Percentiles rank a stretch among this genome's conserved stretches.
phyloP scores from a whole-genome alignment of 1,139 yeast genomes.

The Geotrichum fermentans region DNA sequence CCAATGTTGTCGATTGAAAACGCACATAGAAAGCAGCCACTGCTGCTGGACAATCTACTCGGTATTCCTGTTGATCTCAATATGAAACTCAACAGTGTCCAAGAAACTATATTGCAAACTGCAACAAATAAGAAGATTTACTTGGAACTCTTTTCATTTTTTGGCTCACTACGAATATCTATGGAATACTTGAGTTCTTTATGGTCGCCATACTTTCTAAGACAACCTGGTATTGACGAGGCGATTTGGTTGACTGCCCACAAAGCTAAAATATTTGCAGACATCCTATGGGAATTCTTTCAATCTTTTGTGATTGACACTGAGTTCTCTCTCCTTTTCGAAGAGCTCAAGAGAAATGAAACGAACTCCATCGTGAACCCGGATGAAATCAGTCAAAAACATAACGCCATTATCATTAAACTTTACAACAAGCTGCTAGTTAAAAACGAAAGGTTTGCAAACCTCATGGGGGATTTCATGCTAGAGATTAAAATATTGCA shows the following conservation, averaged over 20 bases:
- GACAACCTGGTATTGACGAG: not conserved
- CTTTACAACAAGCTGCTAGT: constrained; percentile 22
- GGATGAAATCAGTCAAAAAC: constrained; percentile 21
- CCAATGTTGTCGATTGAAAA: not conserved
- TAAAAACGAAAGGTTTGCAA: constrained; percentile 19
- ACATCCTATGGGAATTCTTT: constrained; percentile 27
- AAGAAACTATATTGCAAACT: constrained; percentile 18
- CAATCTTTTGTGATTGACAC: constrained; percentile 25
- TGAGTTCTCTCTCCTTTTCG: constrained; percentile 15
- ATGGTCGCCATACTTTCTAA: constrained; percentile 18
- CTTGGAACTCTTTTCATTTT: constrained; percentile 24
- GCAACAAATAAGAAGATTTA: constrained; percentile 22
- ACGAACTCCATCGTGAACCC: constrained; percentile 21
- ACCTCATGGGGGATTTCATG: constrained; percentile 20
- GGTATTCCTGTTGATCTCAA: constrained; percentile 5
- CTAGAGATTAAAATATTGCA: constrained; percentile 10
- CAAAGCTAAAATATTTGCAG: constrained; percentile 8
- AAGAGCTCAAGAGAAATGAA: constrained; percentile 3
- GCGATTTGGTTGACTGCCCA: constrained; percentile 8
- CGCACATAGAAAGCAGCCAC: not conserved
- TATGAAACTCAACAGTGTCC: constrained; percentile 15
- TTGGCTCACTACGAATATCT: constrained; percentile 22
- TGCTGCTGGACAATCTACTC: constrained; percentile 2
- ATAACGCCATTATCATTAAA: constrained; percentile 19
- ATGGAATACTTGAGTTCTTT: constrained; percentile 18